phyloP scores from a whole-genome alignment of 805 yeast genomes.

The Ogataea ramenticola region DNA sequence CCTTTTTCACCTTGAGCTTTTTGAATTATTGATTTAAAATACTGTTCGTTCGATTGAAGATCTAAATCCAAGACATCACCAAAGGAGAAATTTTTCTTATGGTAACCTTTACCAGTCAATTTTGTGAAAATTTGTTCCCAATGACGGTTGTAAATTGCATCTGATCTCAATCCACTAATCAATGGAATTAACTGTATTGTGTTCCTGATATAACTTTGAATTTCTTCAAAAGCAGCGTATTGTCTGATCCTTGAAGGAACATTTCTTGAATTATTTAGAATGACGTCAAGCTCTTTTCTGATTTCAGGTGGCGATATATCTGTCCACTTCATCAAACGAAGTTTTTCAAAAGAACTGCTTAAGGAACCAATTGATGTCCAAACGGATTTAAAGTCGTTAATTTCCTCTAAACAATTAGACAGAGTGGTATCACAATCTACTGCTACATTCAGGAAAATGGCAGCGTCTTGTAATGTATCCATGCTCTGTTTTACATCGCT shows the following conservation, averaged over 20 bases:
- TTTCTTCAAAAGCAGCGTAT: slow-evolving; percentile 58
- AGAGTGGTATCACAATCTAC: slow-evolving; percentile 24
- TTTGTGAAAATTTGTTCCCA: slow-evolving; percentile 45
- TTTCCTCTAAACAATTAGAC: slow-evolving; percentile 34
- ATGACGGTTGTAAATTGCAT: slow-evolving; percentile 56
- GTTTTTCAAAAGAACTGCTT: slow-evolving; percentile 36
- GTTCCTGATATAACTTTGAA: slow-evolving; percentile 39
- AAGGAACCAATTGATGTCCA: slow-evolving; percentile 57
- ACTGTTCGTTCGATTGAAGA: slow-evolving; percentile 34
- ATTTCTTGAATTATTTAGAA: slow-evolving; percentile 36
- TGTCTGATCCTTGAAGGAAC: slow-evolving; percentile 57
- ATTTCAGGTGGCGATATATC: slow-evolving; percentile 37
- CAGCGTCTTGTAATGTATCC: slow-evolving; percentile 25
- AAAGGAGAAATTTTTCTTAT: slow-evolving; percentile 18
- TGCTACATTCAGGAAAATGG: slow-evolving; percentile 26
- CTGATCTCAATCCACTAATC: slow-evolving; percentile 44
- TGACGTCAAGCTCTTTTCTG: slow-evolving; percentile 41
- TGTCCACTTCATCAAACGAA: slow-evolving; percentile 42
- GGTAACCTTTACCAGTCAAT: slow-evolving; percentile 8
- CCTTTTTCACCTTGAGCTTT: slow-evolving; percentile 70
- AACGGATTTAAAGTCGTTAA: slow-evolving; percentile 48
- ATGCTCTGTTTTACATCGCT: slow-evolving; percentile 7
- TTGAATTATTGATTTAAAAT: slow-evolving; percentile 41
- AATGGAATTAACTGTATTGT: slow-evolving; percentile 31
- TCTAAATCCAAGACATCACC: slow-evolving; percentile 59